Evolutionary conservation across 768 basidiomycete species (phyloP).

Genomic region (Lactarius hatsudake): DNA sequence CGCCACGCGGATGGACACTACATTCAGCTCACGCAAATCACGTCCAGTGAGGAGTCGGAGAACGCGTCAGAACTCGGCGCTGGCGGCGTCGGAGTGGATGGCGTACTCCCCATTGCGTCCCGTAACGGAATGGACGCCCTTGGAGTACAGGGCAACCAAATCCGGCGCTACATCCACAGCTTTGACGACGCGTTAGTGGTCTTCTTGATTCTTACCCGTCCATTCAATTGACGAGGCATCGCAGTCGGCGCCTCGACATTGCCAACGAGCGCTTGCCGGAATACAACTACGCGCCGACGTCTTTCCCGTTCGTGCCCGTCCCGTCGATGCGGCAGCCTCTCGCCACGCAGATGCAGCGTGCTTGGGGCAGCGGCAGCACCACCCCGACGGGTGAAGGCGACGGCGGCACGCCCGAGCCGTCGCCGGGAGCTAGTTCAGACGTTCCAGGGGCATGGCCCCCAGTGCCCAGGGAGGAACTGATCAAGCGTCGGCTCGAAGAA

Average conservation of each 20-base stretch:
- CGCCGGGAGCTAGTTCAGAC: constrained; percentile 31
- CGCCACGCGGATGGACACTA: background rate
- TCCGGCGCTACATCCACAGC: constrained; percentile 59
- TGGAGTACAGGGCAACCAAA: constrained; percentile 56
- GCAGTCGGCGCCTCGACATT: constrained; percentile 67
- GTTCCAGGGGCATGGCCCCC: constrained; percentile 37
- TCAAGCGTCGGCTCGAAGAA: constrained; percentile 60
- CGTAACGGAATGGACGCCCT: constrained; percentile 54
- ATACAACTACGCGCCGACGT: constrained; percentile 40
- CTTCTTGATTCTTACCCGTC: constrained; percentile 8
- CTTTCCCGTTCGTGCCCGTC: constrained; percentile 50
- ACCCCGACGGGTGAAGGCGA: constrained; percentile 24
- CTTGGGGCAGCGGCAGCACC: constrained; percentile 22
- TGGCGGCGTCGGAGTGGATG: constrained; percentile 36
- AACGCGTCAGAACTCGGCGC: constrained; percentile 63
- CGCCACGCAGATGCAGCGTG: constrained; percentile 20
- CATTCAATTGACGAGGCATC: background rate
- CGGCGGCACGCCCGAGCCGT: constrained; percentile 5
- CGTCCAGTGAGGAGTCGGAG: constrained; percentile 70
- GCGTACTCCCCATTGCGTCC: constrained; percentile 19
- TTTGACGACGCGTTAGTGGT: constrained; percentile 73
- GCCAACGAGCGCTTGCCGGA: constrained; percentile 73
- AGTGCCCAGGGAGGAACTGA: constrained; percentile 59
- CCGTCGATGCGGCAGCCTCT: constrained; percentile 55
- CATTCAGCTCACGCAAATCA: background rate